phyloP scores from a whole-genome alignment of 2,329 filamentous ascomycete genomes.

The Ustulina deusta region DNA sequence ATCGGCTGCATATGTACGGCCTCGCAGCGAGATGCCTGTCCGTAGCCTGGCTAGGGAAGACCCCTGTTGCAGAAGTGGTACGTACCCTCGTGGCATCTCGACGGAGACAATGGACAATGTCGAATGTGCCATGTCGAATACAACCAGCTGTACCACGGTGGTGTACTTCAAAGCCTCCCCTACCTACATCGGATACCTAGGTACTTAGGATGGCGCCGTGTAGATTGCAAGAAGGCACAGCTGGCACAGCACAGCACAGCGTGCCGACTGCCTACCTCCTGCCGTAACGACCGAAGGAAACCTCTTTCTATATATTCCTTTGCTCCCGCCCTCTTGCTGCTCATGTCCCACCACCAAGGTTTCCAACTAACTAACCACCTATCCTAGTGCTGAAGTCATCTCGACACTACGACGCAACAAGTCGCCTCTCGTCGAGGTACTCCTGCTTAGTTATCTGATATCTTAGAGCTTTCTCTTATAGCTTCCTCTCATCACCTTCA shows the following conservation, averaged over 20 bases:
- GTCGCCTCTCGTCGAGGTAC: neutral
- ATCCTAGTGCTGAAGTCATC: slow-evolving; percentile 28
- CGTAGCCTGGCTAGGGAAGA: slow-evolving; percentile 35
- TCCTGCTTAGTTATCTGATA: neutral
- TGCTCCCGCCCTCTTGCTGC: slow-evolving; percentile 43
- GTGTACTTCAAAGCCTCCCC: slow-evolving; percentile 33
- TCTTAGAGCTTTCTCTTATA: slow-evolving; percentile 3
- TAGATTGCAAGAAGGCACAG: slow-evolving; percentile 25
- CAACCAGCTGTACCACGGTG: neutral
- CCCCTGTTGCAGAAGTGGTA: slow-evolving; percentile 37
- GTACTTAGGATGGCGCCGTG: slow-evolving; percentile 8
- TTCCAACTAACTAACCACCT: slow-evolving; percentile 38
- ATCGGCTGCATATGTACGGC: slow-evolving; percentile 39
- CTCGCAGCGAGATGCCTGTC: slow-evolving; percentile 41
- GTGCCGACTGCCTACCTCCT: slow-evolving; percentile 31
- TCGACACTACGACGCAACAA: slow-evolving; percentile 2
- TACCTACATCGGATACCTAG: neutral
- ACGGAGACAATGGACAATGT: slow-evolving; percentile 5
- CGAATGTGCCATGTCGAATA: neutral
- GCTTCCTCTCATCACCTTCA: neutral
- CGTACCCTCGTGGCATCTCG: slow-evolving; percentile 41
- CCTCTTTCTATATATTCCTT: slow-evolving; percentile 47
- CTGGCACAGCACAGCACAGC: slow-evolving; percentile 12
- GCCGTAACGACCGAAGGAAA: slow-evolving; percentile 39
- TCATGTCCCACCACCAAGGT: slow-evolving; percentile 44